phyloP scores from a whole-genome alignment of 2,329 filamentous ascomycete genomes.

The Pseudocercospora fuligena region DNA sequence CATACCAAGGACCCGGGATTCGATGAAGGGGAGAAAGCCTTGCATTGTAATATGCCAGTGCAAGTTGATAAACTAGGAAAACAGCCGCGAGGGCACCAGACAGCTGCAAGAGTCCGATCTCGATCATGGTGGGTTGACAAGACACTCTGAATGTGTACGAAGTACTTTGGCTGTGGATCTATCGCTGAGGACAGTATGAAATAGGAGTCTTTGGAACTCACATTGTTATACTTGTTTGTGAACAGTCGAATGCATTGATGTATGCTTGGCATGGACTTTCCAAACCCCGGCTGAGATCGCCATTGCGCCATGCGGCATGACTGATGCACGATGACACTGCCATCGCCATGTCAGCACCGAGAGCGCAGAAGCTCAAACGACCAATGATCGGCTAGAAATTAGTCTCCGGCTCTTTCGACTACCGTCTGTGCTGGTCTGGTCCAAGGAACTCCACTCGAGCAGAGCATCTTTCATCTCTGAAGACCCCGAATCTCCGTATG shows the following conservation, averaged over 20 bases:
- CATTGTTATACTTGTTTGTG: not conserved
- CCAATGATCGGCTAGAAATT: not conserved
- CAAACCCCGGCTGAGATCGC: not conserved
- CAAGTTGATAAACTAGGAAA: not conserved
- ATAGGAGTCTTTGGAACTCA: too few relatives aligned
- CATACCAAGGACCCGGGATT: conserved; percentile 8
- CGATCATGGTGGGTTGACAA: not conserved
- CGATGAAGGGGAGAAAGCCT: conserved; percentile 13
- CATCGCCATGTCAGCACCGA: not conserved
- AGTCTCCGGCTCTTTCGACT: too few relatives aligned
- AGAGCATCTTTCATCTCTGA: not conserved
- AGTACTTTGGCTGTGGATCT: not conserved
- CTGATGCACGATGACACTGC: conserved; percentile 1
- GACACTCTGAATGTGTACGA: not conserved
- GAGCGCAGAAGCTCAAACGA: not conserved
- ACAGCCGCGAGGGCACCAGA: not conserved
- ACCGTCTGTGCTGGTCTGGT: too few relatives aligned
- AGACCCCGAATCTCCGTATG: not conserved
- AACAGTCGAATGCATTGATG: too few relatives aligned
- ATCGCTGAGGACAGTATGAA: too few relatives aligned
- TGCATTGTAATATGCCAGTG: conserved; percentile 14
- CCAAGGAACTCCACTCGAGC: not conserved
- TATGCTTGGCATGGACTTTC: conserved; percentile 4
- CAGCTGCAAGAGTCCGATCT: not conserved
- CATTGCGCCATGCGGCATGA: not conserved